These are phyloP conservation scores for Solanum paucissectum DNA, from an alignment of 257 asterid species.

Conservation along the genomic window DNA sequence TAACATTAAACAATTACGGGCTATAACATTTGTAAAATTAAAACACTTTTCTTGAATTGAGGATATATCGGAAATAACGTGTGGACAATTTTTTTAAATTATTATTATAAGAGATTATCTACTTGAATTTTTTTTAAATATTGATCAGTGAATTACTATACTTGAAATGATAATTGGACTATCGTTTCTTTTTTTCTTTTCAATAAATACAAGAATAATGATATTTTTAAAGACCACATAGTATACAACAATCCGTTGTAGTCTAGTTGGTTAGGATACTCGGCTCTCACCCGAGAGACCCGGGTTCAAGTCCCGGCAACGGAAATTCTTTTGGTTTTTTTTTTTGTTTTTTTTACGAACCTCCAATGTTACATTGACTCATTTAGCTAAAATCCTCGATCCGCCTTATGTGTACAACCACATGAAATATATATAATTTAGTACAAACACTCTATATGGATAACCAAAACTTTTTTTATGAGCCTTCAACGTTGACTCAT, in stretches of 20 bases:
- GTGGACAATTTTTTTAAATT: too few species aligned
- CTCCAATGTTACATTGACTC: not conserved
- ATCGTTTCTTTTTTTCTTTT: not conserved
- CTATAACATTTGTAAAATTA: too few species aligned
- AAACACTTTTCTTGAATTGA: not conserved
- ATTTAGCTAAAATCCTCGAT: not conserved
- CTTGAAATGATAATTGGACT: not conserved
- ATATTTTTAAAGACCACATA: not conserved
- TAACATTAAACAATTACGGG: too few species aligned
- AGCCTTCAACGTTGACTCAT: not conserved
- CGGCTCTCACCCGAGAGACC: constrained; percentile 99
- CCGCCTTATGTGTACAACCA: too few species aligned
- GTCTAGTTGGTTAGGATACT: constrained; percentile 99
- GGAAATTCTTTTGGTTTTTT: not conserved
- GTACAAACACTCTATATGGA: too few species aligned
- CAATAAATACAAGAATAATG: not conserved
- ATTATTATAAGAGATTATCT: not conserved
- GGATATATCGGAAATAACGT: not conserved
- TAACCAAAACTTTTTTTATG: too few species aligned
- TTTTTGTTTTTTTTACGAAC: not conserved
- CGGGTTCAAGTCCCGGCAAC: constrained; percentile 94
- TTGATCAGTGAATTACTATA: not conserved
- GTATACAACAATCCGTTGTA: constrained; percentile 48
- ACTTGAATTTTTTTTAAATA: not conserved
- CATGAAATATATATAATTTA: too few species aligned